These are phyloP conservation scores for Picochlorum sp. DNA, from an alignment of 139 green algal genomes.

Conservation along the genomic window DNA sequence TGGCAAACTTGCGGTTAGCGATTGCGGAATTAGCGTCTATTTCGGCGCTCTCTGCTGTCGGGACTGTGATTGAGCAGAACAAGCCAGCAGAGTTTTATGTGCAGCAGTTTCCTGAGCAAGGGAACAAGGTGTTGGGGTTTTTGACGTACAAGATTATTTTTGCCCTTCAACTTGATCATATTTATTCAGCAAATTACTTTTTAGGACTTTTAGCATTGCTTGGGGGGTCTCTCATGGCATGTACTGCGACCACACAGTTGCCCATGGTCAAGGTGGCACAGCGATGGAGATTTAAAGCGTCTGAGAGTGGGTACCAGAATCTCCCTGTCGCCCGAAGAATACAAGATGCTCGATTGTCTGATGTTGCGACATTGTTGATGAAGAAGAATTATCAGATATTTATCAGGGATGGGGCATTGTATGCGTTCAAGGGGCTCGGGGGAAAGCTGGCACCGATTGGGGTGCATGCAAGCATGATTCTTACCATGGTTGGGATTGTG, in stretches of 20 bases:
- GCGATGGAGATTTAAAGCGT: slow-evolving; percentile 58
- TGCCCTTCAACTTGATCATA: slow-evolving; percentile 72
- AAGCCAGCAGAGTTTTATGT: slow-evolving; percentile 71
- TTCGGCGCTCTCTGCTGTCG: slow-evolving; percentile 67
- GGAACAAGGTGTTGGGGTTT: slow-evolving; percentile 68
- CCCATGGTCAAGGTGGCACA: slow-evolving; percentile 72
- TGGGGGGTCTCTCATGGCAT: slow-evolving; percentile 78
- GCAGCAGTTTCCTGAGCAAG: slow-evolving; percentile 38
- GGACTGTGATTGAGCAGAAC: slow-evolving; percentile 90
- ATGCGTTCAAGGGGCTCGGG: slow-evolving; percentile 94
- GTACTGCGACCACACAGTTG: slow-evolving; percentile 82
- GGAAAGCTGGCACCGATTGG: slow-evolving; percentile 90
- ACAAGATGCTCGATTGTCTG: slow-evolving; percentile 49
- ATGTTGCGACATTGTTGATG: slow-evolving; percentile 55
- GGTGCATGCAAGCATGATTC: slow-evolving; percentile 86
- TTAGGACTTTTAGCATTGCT: slow-evolving; percentile 72
- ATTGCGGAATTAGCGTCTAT: slow-evolving; percentile 82
- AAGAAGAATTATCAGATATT: slow-evolving; percentile 84
- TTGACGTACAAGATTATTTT: slow-evolving; percentile 62
- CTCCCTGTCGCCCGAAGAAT: slow-evolving; percentile 47
- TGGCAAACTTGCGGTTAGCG: slow-evolving; percentile 79
- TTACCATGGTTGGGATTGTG: slow-evolving; percentile 76
- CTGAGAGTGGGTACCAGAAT: slow-evolving; percentile 27
- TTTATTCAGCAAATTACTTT: slow-evolving; percentile 86
- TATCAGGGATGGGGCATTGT: slow-evolving; percentile 63